Conservation (phyloP, 805 yeast species). For the Candida maris region DNA sequence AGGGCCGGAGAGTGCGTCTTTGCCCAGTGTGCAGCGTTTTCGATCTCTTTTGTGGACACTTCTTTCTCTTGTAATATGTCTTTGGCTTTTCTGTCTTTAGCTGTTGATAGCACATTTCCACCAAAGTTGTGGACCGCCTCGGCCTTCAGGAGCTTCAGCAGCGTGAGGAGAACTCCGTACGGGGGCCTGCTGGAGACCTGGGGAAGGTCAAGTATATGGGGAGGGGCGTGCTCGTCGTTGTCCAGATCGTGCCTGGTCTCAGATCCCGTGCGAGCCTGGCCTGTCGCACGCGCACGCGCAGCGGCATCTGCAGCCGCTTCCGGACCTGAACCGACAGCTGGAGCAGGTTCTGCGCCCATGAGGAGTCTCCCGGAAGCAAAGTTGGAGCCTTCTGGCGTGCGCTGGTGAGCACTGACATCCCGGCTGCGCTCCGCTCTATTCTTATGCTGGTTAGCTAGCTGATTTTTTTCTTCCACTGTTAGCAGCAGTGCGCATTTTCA, state of each 20-base stretch:
- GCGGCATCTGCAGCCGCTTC: too few species aligned
- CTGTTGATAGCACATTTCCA: not conserved
- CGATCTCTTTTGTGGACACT: slow-evolving; percentile 27
- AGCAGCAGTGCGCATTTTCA: too few species aligned
- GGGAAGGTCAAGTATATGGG: slow-evolving; percentile 63
- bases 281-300: too few species aligned
- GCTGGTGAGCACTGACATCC: too few species aligned
- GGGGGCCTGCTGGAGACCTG: slow-evolving; percentile 45
- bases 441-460: too few species aligned
- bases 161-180: slow-evolving; percentile 36
- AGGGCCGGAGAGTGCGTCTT: slow-evolving; percentile 32
- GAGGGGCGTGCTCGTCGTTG: not conserved
- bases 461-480: too few species aligned
- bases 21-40: slow-evolving; percentile 44
- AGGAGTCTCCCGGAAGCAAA: too few species aligned
- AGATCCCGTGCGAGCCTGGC: too few species aligned
- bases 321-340: slow-evolving; percentile 17
- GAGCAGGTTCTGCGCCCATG: too few species aligned
- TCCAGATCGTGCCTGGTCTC: too few species aligned
- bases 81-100: slow-evolving; percentile 11
- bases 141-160: slow-evolving; percentile 48
- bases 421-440: too few species aligned
- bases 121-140: slow-evolving; percentile 50
- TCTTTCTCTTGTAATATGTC: slow-evolving; percentile 32
- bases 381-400: too few species aligned